Evolutionary conservation across 78 protist genomes (phyloP).

Genomic region (Dictyostelium capitatum): DNA sequence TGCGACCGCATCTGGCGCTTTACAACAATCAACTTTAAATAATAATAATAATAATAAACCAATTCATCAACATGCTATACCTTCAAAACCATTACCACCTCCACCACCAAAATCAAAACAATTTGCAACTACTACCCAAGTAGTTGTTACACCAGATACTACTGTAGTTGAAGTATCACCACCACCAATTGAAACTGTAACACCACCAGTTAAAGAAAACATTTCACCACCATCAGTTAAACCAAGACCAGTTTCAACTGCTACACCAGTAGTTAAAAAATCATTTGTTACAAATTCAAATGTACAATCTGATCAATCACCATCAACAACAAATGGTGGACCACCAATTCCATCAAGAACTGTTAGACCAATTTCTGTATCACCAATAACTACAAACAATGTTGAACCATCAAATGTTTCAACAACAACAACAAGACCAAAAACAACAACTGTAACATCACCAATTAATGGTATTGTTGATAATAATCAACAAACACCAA

Average conservation of each 20-base stretch:
- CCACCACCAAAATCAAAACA: conserved; percentile 56
- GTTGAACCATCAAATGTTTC: neutral
- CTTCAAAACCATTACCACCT: conserved; percentile 78
- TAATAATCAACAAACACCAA: neutral
- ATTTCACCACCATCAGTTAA: neutral
- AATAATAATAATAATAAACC: neutral
- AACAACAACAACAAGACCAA: neutral
- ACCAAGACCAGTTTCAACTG: conserved; percentile 14
- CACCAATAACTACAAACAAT: neutral
- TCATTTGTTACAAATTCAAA: neutral
- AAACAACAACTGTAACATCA: conserved; percentile 11
- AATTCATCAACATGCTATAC: conserved; percentile 1
- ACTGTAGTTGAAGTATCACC: neutral
- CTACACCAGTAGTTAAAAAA: neutral
- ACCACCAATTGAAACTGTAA: neutral
- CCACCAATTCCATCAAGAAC: neutral
- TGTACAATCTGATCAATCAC: neutral
- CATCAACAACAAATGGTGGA: neutral
- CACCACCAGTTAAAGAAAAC: neutral
- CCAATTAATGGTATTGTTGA: neutral
- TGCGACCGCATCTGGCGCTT: conserved; percentile 21
- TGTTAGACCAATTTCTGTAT: neutral
- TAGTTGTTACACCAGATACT: neutral
- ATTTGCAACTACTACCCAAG: neutral
- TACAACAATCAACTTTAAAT: neutral